Conservation (phyloP, 208 protist genomes). For the Porcisia deanei region DNA sequence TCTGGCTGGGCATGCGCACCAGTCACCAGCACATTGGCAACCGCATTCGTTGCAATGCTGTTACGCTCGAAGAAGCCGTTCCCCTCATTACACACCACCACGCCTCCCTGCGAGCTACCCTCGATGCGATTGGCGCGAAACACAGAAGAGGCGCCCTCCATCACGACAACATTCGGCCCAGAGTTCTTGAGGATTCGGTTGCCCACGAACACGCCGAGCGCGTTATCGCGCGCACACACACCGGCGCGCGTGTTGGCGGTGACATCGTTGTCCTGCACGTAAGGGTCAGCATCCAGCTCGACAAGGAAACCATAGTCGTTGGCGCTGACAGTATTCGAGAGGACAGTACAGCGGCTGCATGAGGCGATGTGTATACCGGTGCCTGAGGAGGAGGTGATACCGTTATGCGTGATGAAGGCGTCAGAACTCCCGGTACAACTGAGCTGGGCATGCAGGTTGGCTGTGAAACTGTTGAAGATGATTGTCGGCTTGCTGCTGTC, state of each 20-base stretch:
- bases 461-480: slow-evolving; percentile 58
- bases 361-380: slow-evolving; percentile 56
- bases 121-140: slow-evolving; percentile 75
- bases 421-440: slow-evolving; percentile 41
- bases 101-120: slow-evolving; percentile 52
- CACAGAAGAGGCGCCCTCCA: slow-evolving; percentile 62
- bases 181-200: slow-evolving; percentile 64
- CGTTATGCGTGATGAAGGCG: slow-evolving; percentile 76
- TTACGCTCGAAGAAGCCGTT: slow-evolving; percentile 74
- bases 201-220: slow-evolving; percentile 62
- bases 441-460: slow-evolving; percentile 58
- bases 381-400: slow-evolving; percentile 36
- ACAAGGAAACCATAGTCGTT: slow-evolving; percentile 78
- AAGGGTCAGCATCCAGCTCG: slow-evolving; percentile 80
- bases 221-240: slow-evolving; percentile 71
- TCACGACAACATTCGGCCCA: slow-evolving; percentile 61
- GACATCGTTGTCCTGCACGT: slow-evolving; percentile 65
- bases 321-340: slow-evolving; percentile 51
- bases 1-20: slow-evolving; percentile 56
- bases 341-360: slow-evolving; percentile 60
- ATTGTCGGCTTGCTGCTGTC: slow-evolving; percentile 56
- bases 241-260: slow-evolving; percentile 39
- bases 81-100: slow-evolving; percentile 70
- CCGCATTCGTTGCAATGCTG: slow-evolving; percentile 56
- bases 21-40: slow-evolving; percentile 72